These are phyloP conservation scores for Volvariella surrecta DNA, from an alignment of 1,284 basidiomycete species.

Conservation along the genomic window DNA sequence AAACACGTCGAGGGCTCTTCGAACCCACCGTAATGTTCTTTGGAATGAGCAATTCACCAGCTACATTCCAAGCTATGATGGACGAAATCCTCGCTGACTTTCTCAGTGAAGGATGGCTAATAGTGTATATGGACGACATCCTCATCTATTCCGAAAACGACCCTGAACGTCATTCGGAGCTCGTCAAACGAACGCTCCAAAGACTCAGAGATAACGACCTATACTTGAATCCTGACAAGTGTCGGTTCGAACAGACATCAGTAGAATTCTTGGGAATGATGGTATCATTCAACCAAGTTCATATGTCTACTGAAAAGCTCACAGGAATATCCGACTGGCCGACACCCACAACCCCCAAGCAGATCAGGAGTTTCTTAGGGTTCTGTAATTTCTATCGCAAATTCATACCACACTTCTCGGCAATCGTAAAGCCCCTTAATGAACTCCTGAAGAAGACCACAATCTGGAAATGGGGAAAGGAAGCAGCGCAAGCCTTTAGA, in stretches of 20 bases:
- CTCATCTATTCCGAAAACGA: too few species aligned
- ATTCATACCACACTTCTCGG: conserved; percentile 29
- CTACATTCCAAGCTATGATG: too few species aligned
- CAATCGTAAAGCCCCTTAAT: conserved; percentile 15
- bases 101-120: too few species aligned
- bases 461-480: conserved; percentile 12
- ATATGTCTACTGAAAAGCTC: conserved; percentile 22
- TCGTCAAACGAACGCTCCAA: too few species aligned
- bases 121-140: too few species aligned
- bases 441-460: conserved; percentile 12
- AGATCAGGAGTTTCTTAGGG: conserved; percentile 20
- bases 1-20: too few species aligned
- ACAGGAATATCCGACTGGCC: conserved; percentile 22
- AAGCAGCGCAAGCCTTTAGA: conserved; percentile 13
- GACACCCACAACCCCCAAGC: conserved; percentile 12
- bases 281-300: conserved; percentile 13
- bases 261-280: conserved; percentile 23
- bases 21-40: too few species aligned
- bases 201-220: conserved; percentile 13
- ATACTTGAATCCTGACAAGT: conserved; percentile 20
- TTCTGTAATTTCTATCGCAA: conserved; percentile 27
- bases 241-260: conserved; percentile 16
- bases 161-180: too few species aligned
- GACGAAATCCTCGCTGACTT: too few species aligned
- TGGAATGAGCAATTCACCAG: too few species aligned